Base-by-base conservation (phyloP, 2,329 filamentous ascomycete species). In the Aspergillus cejpii region DNA sequence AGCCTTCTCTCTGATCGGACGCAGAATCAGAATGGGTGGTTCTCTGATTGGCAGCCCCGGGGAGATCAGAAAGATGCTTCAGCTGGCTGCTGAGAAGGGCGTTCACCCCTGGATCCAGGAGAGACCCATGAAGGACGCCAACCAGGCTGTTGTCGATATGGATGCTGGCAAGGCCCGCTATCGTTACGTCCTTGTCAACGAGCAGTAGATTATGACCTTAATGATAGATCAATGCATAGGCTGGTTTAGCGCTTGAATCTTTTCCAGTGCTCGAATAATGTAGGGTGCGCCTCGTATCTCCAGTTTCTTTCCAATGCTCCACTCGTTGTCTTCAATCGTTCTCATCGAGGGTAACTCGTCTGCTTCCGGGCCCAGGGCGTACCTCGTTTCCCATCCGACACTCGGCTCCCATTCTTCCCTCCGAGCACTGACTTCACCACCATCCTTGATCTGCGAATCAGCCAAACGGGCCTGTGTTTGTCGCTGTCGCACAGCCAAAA, bases 1-100 rank as follows among this genome's bases (percentile, higher is more conserved):
- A 41, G 76, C 76, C 5, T 77, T 77, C 53, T 63, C 72, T 0
- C 63, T 86, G 42, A 77, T 85, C 36, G 56, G 53, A 4, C 80
- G 76, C 21, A 54, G 58, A 8, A 48, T 70, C 44, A 75, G 70
- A 56, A 60, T 81, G 14, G 69, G 67, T 6, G 77, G 77, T 3
- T 68, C 64, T 2, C 26, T 62, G 20, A 67, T 71, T 39, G 69
- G 70, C 5, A 60, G 61, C 33, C 68, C 65, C 5, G 48, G 50
- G 6, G 63, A 72, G 49, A 70, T 72, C 38, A 56, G 61, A 10
- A 63, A 70, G 45, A 72, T 73, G 70, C 54, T 73, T 43, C 51
- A 66, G n/a, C 54, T 73, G 14, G 66, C 61, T 4, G 69, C 58
- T 6, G 55, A 64, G 23, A 66, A 69, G 53, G 58, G 59, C 1